These are phyloP conservation scores for Skeletonema potamos DNA, from an alignment of 108 stramenopile species.

Conservation along the genomic window DNA sequence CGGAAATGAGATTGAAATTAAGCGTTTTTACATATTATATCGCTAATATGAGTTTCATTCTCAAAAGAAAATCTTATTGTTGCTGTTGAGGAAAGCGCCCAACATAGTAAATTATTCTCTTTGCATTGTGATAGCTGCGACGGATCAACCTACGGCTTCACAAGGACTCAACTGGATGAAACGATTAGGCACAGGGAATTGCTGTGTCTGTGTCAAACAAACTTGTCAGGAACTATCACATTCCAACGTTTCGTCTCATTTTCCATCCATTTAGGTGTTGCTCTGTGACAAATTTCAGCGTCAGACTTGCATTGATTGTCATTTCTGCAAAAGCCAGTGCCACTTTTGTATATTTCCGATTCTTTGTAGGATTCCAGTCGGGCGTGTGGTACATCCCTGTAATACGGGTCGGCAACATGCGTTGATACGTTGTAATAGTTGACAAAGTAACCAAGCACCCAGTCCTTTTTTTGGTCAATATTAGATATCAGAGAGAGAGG, in stretches of 20 bases:
- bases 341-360: slow-evolving; percentile 13
- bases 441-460: slow-evolving; percentile 43
- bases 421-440: slow-evolving; percentile 39
- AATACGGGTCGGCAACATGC: slow-evolving; percentile 12
- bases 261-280: slow-evolving; percentile 23
- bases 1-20: not conserved
- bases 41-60: too few relatives aligned
- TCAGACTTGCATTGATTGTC: slow-evolving; percentile 7
- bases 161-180: too few relatives aligned
- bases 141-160: too few relatives aligned
- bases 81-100: too few relatives aligned
- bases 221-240: slow-evolving; percentile 13
- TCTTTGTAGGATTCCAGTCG: slow-evolving; percentile 18
- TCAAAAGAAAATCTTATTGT: too few relatives aligned
- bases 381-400: slow-evolving; percentile 20
- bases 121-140: too few relatives aligned
- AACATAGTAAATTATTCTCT: too few relatives aligned
- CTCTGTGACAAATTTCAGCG: slow-evolving; percentile 23
- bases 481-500: not conserved
- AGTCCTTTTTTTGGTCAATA: slow-evolving; percentile 10
- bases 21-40: too few relatives aligned
- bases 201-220: too few relatives aligned
- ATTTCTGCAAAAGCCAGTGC: slow-evolving; percentile 23
- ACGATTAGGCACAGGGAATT: too few relatives aligned
- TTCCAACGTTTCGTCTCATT: slow-evolving; percentile 7